These are phyloP conservation scores for Rhizophora apiculata DNA, from an alignment of 345 rosid genomes.

Conservation along the genomic window DNA sequence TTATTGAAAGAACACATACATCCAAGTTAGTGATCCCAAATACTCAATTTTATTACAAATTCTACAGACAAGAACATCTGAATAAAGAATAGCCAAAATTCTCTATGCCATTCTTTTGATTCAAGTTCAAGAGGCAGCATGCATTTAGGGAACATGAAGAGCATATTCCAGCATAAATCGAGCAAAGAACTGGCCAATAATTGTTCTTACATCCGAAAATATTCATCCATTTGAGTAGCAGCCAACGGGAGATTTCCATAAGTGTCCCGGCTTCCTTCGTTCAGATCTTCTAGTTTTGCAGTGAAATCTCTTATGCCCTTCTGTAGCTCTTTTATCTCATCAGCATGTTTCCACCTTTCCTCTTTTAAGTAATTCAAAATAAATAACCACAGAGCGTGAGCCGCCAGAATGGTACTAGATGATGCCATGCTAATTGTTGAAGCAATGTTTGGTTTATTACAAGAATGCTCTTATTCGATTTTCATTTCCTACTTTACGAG, in stretches of 20 bases:
- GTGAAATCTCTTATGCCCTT: constrained; percentile 66
- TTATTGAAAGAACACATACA: not conserved
- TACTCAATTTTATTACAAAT: not conserved
- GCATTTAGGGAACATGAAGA: not conserved
- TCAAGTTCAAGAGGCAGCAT: not conserved
- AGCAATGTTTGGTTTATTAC: too few species aligned
- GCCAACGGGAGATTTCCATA: constrained; percentile 73
- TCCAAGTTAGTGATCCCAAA: not conserved
- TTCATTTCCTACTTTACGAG: too few species aligned
- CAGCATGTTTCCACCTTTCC: constrained; percentile 67
- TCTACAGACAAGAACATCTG: not conserved
- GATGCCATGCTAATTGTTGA: too few species aligned
- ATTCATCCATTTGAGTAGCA: constrained; percentile 71
- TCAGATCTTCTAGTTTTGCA: constrained; percentile 60
- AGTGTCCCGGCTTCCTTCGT: constrained; percentile 75
- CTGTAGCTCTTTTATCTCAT: constrained; percentile 62
- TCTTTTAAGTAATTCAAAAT: constrained; percentile 24
- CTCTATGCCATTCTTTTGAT: not conserved
- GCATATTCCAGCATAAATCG: not conserved
- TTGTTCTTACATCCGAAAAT: constrained; percentile 74
- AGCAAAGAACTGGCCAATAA: not conserved
- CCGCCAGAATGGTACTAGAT: too few species aligned
- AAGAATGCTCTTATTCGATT: too few species aligned
- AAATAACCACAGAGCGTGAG: too few species aligned
- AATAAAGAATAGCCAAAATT: not conserved